Evolutionary conservation across 331 rosid genomes (phyloP).

Genomic region (Prunus yedoensis): DNA sequence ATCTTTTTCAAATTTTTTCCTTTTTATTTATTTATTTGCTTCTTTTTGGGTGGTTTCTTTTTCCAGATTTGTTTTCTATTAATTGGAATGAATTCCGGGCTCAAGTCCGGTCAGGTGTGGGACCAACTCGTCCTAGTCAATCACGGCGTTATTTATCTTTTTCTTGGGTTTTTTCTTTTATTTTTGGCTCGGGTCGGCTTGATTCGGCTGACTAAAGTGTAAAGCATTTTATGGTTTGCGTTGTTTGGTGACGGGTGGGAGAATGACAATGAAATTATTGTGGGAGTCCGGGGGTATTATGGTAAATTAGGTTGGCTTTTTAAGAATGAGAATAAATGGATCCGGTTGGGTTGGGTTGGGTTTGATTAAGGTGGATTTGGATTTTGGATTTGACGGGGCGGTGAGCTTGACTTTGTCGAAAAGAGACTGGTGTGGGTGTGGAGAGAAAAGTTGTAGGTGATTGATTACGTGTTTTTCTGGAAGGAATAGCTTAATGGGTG

Average conservation of each 20-base stretch:
- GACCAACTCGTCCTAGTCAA: conserved; percentile 51
- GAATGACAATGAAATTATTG: neutral
- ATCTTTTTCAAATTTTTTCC: conserved; percentile 11
- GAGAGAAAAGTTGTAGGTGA: conserved; percentile 22
- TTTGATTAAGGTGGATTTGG: conserved; percentile 13
- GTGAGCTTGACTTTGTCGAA: conserved; percentile 28
- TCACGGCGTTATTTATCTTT: conserved; percentile 34
- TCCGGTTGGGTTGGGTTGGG: conserved; percentile 9
- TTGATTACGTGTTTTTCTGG: conserved; percentile 29
- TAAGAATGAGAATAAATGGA: neutral
- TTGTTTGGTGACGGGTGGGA: neutral
- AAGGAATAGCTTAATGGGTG: neutral
- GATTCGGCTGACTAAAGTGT: neutral
- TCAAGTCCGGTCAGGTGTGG: conserved; percentile 58
- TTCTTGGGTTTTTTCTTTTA: neutral
- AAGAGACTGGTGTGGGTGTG: neutral
- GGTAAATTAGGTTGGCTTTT: conserved; percentile 5
- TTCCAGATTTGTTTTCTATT: conserved; percentile 27
- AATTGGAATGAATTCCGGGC: conserved; percentile 44
- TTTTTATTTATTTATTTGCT: conserved; percentile 12
- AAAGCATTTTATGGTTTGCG: neutral
- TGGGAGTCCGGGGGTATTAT: conserved; percentile 29
- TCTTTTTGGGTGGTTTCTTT: conserved; percentile 34
- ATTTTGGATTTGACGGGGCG: conserved; percentile 14
- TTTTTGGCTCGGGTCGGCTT: conserved; percentile 26